phyloP scores from a whole-genome alignment of 257 asterid species.

The Misopates orontium region DNA sequence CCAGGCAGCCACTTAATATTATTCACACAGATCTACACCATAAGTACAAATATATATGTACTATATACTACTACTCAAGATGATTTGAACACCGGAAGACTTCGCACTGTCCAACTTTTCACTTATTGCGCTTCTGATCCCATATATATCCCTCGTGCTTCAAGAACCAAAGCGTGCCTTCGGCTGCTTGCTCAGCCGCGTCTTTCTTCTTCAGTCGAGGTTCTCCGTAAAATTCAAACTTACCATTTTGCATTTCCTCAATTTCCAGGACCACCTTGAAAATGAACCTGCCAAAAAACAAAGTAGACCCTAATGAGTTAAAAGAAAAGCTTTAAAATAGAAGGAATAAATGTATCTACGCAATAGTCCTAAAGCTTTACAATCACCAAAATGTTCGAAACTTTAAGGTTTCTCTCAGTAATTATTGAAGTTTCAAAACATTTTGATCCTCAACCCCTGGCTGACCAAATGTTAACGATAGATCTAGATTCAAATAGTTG shows the following conservation, averaged over 20 bases:
- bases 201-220: constrained; percentile 63
- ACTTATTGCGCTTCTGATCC: constrained; percentile 24
- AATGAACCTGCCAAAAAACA: constrained; percentile 49
- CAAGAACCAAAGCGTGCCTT: constrained; percentile 76
- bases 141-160: constrained; percentile 51
- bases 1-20: background rate
- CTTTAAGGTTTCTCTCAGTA: too few species aligned
- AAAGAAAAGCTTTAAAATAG: background rate
- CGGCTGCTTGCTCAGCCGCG: constrained; percentile 81
- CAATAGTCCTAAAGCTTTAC: too few species aligned
- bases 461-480: too few species aligned
- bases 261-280: constrained; percentile 59
- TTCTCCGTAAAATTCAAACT: constrained; percentile 65
- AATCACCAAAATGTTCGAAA: too few species aligned
- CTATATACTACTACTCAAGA: background rate
- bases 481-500: too few species aligned
- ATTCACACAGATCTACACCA: constrained; percentile 2
- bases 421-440: too few species aligned
- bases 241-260: constrained; percentile 41
- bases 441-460: too few species aligned
- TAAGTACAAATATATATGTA: background rate
- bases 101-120: background rate
- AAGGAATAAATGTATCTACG: too few species aligned
- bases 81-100: too few species aligned
- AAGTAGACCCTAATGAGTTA: background rate